Evolutionary conservation across 768 basidiomycete genomes (phyloP).

Genomic region (Botryobasidium botryosum): DNA sequence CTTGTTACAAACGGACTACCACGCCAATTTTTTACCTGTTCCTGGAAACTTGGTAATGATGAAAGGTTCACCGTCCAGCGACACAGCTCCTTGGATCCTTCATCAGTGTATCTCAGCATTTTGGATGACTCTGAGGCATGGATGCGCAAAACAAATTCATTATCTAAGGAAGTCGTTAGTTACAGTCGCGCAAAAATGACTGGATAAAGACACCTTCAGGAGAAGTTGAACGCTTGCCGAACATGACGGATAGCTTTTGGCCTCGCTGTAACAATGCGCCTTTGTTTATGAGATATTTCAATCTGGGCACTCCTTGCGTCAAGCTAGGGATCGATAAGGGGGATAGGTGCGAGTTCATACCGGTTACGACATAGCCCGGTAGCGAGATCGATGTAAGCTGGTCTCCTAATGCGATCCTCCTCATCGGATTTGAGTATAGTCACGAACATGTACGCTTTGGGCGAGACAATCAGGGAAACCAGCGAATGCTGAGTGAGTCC

Average conservation of each 20-base stretch:
- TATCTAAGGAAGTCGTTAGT: too few species aligned
- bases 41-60: slow-evolving; percentile 59
- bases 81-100: slow-evolving; percentile 21
- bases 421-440: slow-evolving; percentile 74
- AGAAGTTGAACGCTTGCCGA: slow-evolving; percentile 32
- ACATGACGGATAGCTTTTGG: slow-evolving; percentile 62
- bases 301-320: too few species aligned
- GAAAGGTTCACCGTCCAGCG: slow-evolving; percentile 69
- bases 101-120: slow-evolving; percentile 69
- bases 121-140: slow-evolving; percentile 58
- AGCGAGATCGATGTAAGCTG: slow-evolving; percentile 66
- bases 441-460: too few species aligned
- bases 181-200: slow-evolving; percentile 25
- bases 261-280: slow-evolving; percentile 76
- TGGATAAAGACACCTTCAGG: slow-evolving; percentile 24
- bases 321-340: too few species aligned
- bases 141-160: slow-evolving; percentile 57
- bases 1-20: too few species aligned
- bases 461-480: too few species aligned
- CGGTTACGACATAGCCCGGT: slow-evolving; percentile 71
- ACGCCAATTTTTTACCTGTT: slow-evolving; percentile 40
- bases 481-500: slow-evolving; percentile 66
- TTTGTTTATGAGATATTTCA: slow-evolving; percentile 76
- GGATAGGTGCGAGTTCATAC: too few species aligned
- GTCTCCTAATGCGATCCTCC: slow-evolving; percentile 66